Conservation (phyloP, 2,329 filamentous ascomycete species). For the Rosellinia necatrix region DNA sequence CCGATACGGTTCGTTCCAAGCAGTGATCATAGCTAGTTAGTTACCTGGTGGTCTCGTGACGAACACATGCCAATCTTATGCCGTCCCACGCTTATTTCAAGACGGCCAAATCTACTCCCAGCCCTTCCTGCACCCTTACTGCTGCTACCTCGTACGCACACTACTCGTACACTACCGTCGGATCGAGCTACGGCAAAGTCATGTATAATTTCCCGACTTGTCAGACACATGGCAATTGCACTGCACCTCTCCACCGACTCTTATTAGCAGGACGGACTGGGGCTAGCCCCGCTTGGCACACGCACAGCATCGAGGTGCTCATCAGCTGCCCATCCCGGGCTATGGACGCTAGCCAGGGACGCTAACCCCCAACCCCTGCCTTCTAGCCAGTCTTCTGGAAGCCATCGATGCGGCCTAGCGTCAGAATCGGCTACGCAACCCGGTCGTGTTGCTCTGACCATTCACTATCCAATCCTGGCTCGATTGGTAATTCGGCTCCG, state of each 20-base stretch:
- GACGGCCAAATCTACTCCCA: too few relatives aligned
- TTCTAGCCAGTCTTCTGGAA: conserved; percentile 30
- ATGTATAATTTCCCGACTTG: conserved; percentile 14
- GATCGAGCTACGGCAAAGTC: conserved; percentile 3
- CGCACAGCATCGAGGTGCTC: conserved; percentile 13
- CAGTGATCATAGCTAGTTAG: too few relatives aligned
- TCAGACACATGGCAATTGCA: conserved; percentile 12
- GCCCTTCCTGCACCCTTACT: background rate
- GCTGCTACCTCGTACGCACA: background rate
- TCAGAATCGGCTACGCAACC: conserved; percentile 14
- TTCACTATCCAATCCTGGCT: conserved; percentile 19
- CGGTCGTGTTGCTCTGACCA: conserved; percentile 14
- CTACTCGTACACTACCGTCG: background rate
- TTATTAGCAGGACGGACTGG: conserved; percentile 1
- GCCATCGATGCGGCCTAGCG: conserved; percentile 19
- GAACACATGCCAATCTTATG: background rate
- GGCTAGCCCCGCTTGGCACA: conserved; percentile 11
- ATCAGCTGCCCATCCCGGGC: conserved; percentile 18
- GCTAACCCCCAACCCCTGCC: conserved; percentile 19
- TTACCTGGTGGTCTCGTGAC: background rate
- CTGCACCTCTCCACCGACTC: conserved; percentile 12
- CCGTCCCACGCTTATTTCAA: too few relatives aligned
- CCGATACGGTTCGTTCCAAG: too few relatives aligned
- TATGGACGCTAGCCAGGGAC: too few relatives aligned
- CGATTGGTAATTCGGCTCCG: conserved; percentile 28